Base-by-base conservation (phyloP, 805 yeast genomes). In the Candida qinlingensis region DNA sequence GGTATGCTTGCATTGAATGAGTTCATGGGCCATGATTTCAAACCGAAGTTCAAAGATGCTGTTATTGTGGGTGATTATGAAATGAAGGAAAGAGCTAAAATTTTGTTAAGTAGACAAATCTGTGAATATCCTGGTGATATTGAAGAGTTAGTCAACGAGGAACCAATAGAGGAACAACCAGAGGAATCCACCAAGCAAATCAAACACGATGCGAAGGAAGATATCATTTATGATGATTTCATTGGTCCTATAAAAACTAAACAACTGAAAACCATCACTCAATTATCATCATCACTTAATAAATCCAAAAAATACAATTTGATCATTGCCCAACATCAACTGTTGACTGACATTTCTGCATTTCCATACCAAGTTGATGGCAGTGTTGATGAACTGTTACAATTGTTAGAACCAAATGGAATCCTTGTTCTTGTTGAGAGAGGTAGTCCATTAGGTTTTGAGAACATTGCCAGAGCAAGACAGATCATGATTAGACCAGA, bases 401-500 rank as follows among this genome's bases (percentile, higher is more conserved):
- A 74, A 13, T 67, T 86, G 13, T 67, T 91, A 41, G 76, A 79
- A 12, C 96, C 97, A 0, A 79, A 80, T 9, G 99, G 98, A 0
- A 82, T 83, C 50, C 66, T 92, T 10, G 83, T 90, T 1, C 63
- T 94, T 2, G 68, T 91, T 3, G 98, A 94, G 67, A 74, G 97
- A 53, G 99, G 99, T 3, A 87, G 85, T 48, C 88, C 97, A 0
- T 61, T 82, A 33, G 98, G 98, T 0, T 88, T 88, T 61, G 99
- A 94, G 66, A 74, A 81, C 3, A 76, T 90, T 49, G 95, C 96
- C 0, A 73, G 97, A 46, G 97, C 97, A 5, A 75, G 99, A 59
- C 97, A 92, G 63, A 68, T 88, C 4, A 80, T 89, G 77, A 69
- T 92, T n/a, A 79, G 98, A 56, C 97, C 97, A 0, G 96, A 85